Evolutionary conservation across 306 rosid genomes (phyloP).

Genomic region (Mimosa pudica): DNA sequence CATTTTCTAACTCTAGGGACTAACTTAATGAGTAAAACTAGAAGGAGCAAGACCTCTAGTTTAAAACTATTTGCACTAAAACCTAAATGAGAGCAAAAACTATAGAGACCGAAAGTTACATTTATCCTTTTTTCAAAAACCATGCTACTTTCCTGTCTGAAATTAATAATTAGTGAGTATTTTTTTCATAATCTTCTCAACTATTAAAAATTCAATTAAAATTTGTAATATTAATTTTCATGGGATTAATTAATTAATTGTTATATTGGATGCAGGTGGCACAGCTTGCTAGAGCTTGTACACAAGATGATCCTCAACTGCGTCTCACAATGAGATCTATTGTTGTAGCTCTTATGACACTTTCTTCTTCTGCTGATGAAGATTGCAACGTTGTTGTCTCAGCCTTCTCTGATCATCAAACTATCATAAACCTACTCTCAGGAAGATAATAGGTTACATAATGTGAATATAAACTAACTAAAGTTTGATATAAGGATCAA

Average conservation of each 20-base stretch:
- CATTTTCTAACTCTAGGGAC: too few species aligned
- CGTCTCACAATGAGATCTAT: slow-evolving; percentile 92
- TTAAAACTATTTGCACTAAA: too few species aligned
- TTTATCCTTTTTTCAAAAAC: too few species aligned
- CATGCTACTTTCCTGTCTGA: too few species aligned
- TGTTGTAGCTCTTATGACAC: slow-evolving; percentile 90
- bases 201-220: not conserved
- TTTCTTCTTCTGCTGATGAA: slow-evolving; percentile 54
- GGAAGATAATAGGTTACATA: not conserved
- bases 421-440: not conserved
- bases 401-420: slow-evolving; percentile 58
- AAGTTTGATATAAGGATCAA: not conserved
- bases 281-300: slow-evolving; percentile 79
- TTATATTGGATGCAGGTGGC: slow-evolving; percentile 58
- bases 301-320: slow-evolving; percentile 71
- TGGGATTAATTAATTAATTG: not conserved
- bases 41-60: too few species aligned
- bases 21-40: too few species aligned
- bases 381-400: slow-evolving; percentile 65
- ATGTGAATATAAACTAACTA: not conserved
- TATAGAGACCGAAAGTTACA: too few species aligned
- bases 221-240: not conserved
- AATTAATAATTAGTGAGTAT: not conserved
- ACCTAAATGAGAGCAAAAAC: too few species aligned
- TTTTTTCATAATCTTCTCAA: not conserved